Conservation (phyloP, 2,329 filamentous ascomycete species). For the Penicillium hesseltinei region DNA sequence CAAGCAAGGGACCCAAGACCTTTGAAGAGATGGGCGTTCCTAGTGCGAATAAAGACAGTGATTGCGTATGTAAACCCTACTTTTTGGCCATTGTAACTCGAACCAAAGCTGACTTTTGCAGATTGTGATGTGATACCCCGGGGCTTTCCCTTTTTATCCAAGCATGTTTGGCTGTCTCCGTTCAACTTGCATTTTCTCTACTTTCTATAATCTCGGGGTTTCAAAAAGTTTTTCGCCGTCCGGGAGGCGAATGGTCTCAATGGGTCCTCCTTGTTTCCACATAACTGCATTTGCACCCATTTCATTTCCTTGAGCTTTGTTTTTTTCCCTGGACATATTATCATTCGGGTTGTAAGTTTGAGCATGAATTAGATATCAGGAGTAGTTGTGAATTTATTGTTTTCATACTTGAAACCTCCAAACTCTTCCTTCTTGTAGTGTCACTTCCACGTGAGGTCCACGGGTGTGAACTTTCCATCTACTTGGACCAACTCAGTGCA, state of each 20-base stretch:
- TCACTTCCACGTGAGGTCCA: conserved; percentile 5
- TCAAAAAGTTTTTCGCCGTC: conserved; percentile 12
- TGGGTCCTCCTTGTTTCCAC: conserved; percentile 10
- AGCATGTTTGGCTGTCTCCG: conserved; percentile 8
- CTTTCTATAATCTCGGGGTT: conserved; percentile 14
- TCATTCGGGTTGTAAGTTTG: conserved; percentile 10
- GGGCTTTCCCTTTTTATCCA: conserved; percentile 18
- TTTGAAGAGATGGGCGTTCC: conserved; percentile 99
- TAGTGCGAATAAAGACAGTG: conserved; percentile 74
- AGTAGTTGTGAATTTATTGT: conserved; percentile 13
- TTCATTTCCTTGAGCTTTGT: conserved; percentile 10
- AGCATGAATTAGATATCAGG: conserved; percentile 15
- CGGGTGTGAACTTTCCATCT: background rate
- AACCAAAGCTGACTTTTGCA: conserved; percentile 22
- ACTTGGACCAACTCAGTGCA: background rate
- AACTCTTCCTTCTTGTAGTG: background rate
- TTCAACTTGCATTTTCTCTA: conserved; percentile 12
- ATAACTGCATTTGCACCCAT: conserved; percentile 24
- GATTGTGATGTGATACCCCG: conserved; percentile 45
- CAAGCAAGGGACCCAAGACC: conserved; percentile 80
- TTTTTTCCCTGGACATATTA: conserved; percentile 20
- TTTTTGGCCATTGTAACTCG: background rate
- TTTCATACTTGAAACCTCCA: background rate
- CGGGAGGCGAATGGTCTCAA: conserved; percentile 14
- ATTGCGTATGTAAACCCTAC: conserved; percentile 69